A percentile compares a stretch with the other conserved stretches of the same genome.
These are phyloP conservation scores for Exophiala bonariae DNA, from an alignment of 2,329 filamentous ascomycete genomes.

Conservation along the genomic window DNA sequence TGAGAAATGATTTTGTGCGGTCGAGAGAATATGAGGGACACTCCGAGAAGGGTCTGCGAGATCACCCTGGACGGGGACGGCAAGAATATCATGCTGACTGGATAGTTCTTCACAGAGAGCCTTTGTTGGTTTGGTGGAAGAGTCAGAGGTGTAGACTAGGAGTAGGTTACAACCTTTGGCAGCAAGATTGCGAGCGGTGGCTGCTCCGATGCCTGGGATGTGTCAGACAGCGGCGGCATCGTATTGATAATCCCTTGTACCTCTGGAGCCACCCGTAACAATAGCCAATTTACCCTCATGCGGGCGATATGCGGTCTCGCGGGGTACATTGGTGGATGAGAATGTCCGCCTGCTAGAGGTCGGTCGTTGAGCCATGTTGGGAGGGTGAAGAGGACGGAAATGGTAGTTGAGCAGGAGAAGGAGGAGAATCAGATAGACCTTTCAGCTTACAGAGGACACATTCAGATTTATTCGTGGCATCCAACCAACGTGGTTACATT, in stretches of 20 bases:
- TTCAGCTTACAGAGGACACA: too few relatives aligned
- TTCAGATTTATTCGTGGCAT: too few relatives aligned
- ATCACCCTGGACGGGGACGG: constrained; percentile 66
- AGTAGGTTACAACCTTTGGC: constrained; percentile 69
- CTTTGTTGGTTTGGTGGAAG: constrained; percentile 53
- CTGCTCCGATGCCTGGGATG: constrained; percentile 70
- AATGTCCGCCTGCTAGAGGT: constrained; percentile 10
- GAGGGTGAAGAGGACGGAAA: not conserved
- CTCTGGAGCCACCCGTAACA: constrained; percentile 76
- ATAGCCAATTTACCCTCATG: constrained; percentile 77
- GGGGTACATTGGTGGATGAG: constrained; percentile 24
- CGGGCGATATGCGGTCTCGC: constrained; percentile 30
- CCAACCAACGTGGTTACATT: too few relatives aligned
- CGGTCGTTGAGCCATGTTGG: constrained; percentile 14
- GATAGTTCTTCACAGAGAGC: constrained; percentile 59
- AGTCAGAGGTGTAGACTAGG: constrained; percentile 70
- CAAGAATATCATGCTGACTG: constrained; percentile 58
- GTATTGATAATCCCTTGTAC: constrained; percentile 45
- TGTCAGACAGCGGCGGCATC: not conserved
- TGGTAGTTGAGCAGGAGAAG: too few relatives aligned
- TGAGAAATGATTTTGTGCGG: constrained; percentile 60
- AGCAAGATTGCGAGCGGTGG: constrained; percentile 69
- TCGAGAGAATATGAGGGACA: constrained; percentile 55
- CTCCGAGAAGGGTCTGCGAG: constrained; percentile 64
- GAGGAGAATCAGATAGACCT: constrained; percentile 9